Percentiles rank a stretch among this genome's conserved stretches.
Conservation (phyloP, 805 yeast species). For the Brettanomyces naardenensis region DNA sequence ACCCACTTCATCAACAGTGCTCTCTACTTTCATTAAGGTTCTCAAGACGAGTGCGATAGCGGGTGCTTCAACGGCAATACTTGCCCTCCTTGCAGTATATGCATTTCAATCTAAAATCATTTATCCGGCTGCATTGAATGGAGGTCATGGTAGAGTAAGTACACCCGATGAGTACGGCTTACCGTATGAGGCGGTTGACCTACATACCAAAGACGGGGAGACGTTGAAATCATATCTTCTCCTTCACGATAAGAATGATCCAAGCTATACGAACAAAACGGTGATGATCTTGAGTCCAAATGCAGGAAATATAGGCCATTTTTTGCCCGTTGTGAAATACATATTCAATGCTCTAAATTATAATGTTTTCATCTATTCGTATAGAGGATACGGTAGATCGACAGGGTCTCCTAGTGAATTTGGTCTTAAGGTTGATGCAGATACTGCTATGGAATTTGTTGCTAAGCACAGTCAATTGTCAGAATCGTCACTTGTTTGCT, state of each 20-base stretch:
- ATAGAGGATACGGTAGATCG: constrained; percentile 84
- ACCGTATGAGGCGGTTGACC: constrained; percentile 50
- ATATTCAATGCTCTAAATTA: constrained; percentile 55
- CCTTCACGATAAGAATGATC: constrained; percentile 34
- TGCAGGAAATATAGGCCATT: constrained; percentile 94
- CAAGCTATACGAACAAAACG: constrained; percentile 50
- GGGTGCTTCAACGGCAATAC: constrained; percentile 8
- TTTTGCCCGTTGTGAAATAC: constrained; percentile 68
- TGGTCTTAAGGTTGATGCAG: constrained; percentile 81
- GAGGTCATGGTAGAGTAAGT: constrained; percentile 63
- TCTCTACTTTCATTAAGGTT: constrained; percentile 7
- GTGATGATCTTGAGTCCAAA: constrained; percentile 73
- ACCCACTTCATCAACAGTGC: background rate
- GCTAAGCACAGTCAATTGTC: constrained; percentile 42
- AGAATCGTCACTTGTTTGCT: constrained; percentile 51
- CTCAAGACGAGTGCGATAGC: constrained; percentile 23
- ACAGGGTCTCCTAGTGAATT: constrained; percentile 68
- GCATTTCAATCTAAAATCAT: constrained; percentile 37
- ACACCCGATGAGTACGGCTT: constrained; percentile 68
- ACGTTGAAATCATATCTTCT: constrained; percentile 57
- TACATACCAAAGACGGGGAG: constrained; percentile 67
- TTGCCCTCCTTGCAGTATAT: constrained; percentile 13
- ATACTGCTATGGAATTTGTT: constrained; percentile 57
- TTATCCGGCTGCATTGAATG: constrained; percentile 79
- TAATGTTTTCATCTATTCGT: constrained; percentile 79